Conservation (phyloP, 2,329 filamentous ascomycete genomes). For the Cytospora schulzeri region DNA sequence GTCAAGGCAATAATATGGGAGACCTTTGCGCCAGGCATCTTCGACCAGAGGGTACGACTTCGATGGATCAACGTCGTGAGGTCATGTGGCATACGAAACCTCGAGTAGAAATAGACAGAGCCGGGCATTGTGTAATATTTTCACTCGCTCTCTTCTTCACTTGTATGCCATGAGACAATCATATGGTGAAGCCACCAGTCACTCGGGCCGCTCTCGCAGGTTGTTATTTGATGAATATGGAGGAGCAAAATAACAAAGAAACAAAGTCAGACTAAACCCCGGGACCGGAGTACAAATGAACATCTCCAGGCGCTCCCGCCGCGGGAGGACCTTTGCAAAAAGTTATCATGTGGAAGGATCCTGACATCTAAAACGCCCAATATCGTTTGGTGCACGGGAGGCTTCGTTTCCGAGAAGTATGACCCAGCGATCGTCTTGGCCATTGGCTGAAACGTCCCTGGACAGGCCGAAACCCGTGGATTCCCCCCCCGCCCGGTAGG, state of each 20-base stretch:
- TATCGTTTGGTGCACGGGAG: conserved; percentile 12
- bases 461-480: conserved; percentile 18
- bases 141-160: neutral
- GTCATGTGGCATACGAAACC: neutral
- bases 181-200: neutral
- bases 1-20: conserved; percentile 19
- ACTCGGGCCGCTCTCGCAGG: conserved; percentile 12
- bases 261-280: conserved; percentile 5
- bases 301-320: neutral
- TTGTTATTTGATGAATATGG: neutral
- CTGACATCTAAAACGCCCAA: neutral
- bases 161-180: neutral
- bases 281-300: neutral
- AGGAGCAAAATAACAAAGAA: conserved; percentile 10
- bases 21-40: conserved; percentile 19
- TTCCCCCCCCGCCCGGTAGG: neutral
- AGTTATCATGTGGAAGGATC: conserved; percentile 1
- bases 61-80: conserved; percentile 2
- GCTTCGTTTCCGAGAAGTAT: conserved; percentile 16
- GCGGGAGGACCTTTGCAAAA: conserved; percentile 4
- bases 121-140: neutral
- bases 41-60: conserved; percentile 11
- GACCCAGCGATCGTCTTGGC: conserved; percentile 12
- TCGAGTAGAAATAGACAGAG: neutral
- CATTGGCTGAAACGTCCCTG: conserved; percentile 23